Conservation (phyloP, 352 stramenopile species). For the Phytophthora tentaculata region DNA sequence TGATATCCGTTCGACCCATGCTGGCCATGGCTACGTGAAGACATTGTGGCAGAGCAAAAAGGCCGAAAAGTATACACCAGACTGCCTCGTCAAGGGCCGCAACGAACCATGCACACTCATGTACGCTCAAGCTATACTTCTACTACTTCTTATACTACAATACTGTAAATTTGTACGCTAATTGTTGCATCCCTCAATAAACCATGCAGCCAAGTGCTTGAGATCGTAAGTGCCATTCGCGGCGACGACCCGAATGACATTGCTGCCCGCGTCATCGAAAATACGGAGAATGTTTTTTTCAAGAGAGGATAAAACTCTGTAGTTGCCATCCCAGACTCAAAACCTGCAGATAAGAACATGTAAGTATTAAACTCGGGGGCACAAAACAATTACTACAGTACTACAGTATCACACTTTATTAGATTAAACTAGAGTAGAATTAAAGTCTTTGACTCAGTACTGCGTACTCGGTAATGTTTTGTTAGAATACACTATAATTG, state of each 20-base stretch:
- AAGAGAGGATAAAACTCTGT: conserved; percentile 12
- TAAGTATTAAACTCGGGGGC: no score
- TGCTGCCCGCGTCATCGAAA: conserved; percentile 54
- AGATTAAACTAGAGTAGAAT: no score
- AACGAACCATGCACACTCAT: conserved; percentile 96
- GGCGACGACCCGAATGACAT: conserved; percentile 57
- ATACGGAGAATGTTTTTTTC: conserved; percentile 80
- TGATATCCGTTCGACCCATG: conserved; percentile 95
- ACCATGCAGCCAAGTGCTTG: conserved; percentile 75
- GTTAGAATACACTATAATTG: no score
- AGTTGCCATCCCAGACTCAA: no score
- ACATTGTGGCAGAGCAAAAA: conserved; percentile 92
- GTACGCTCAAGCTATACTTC: conserved; percentile 67
- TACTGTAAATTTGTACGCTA: not conserved
- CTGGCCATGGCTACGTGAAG: conserved; percentile 86
- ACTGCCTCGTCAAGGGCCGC: conserved; percentile 93
- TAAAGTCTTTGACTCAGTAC: no score
- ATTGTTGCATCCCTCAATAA: conserved; percentile 4
- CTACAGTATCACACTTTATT: no score
- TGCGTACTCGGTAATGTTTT: no score
- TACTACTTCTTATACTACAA: not conserved
- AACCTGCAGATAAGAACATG: no score
- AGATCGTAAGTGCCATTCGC: conserved; percentile 77
- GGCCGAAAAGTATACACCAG: conserved; percentile 92
- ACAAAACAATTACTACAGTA: no score